These are phyloP conservation scores for Thermothielavioides terrestris DNA, from an alignment of 495 filamentous ascomycete species.

Conservation along the genomic window DNA sequence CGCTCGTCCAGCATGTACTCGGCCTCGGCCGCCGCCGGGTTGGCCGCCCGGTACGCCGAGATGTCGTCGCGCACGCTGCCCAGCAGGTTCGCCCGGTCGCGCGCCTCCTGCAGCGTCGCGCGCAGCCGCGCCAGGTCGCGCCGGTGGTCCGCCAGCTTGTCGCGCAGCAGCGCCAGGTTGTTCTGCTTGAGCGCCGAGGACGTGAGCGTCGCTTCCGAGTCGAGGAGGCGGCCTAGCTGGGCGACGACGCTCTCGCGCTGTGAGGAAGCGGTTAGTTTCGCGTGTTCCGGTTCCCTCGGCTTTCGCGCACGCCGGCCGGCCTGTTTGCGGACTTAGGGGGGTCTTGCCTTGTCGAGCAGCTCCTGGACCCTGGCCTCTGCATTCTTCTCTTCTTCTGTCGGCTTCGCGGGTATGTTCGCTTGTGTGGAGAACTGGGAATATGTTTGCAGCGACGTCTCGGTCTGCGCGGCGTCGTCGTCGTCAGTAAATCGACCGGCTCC, in stretches of 20 bases:
- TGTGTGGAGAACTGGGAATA: conserved; percentile 91
- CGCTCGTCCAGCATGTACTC: conserved; percentile 98
- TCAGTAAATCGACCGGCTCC: no score
- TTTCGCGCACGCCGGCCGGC: no score
- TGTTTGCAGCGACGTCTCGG: conserved; percentile 84
- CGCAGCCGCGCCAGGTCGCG: conserved; percentile 70
- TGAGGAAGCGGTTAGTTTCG: conserved; percentile 5
- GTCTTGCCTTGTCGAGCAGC: conserved; percentile 61
- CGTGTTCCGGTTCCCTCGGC: no score
- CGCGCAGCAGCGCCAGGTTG: conserved; percentile 86
- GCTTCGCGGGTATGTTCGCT: conserved; percentile 68
- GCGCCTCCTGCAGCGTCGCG: conserved; percentile 56
- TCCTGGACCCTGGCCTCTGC: conserved; percentile 78
- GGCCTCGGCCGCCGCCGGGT: conserved; percentile 73
- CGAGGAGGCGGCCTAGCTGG: conserved; percentile 81
- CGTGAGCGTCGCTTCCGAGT: conserved; percentile 83
- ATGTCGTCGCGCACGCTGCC: conserved; percentile 88
- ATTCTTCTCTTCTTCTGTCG: conserved; percentile 73
- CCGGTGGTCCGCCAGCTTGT: conserved; percentile 79
- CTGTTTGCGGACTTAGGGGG: no score
- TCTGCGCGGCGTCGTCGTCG: conserved; percentile 43
- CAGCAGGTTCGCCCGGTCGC: conserved; percentile 85
- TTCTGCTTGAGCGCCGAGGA: conserved; percentile 89
- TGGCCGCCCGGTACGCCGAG: conserved; percentile 70
- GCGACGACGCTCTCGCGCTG: conserved; percentile 75